A percentile compares a stretch with the other conserved stretches of the same genome.
phyloP scores from a whole-genome alignment of 305 asterid species.

The Coffea humblotiana region DNA sequence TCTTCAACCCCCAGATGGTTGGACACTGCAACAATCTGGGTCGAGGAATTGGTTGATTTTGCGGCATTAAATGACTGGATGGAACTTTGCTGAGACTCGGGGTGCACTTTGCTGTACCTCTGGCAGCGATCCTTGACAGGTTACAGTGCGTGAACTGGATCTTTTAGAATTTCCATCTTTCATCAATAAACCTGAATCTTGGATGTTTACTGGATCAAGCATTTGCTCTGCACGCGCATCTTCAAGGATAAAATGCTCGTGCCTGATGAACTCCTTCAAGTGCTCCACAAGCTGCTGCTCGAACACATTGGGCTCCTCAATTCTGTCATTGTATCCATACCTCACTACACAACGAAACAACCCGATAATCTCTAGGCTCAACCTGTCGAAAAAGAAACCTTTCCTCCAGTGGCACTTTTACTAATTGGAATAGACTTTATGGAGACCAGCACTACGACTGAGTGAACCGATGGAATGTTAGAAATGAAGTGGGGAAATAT shows the following conservation, averaged over 20 bases:
- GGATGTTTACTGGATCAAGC: not conserved
- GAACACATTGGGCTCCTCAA: slow-evolving; percentile 51
- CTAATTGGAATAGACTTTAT: slow-evolving; percentile 71
- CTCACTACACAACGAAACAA: slow-evolving; percentile 75
- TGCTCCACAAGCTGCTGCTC: slow-evolving; percentile 51
- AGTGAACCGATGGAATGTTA: slow-evolving; percentile 60
- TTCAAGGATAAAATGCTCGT: slow-evolving; percentile 40
- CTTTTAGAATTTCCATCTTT: slow-evolving; percentile 18
- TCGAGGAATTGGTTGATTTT: slow-evolving; percentile 16
- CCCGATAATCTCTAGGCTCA: slow-evolving; percentile 47
- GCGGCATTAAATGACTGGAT: slow-evolving; percentile 34
- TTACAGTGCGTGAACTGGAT: slow-evolving; percentile 33
- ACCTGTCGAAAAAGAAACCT: slow-evolving; percentile 67
- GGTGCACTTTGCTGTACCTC: slow-evolving; percentile 16
- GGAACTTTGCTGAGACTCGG: slow-evolving; percentile 37
- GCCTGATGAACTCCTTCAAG: slow-evolving; percentile 51
- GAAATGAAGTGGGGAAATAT: slow-evolving; percentile 60
- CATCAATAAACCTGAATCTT: slow-evolving; percentile 21
- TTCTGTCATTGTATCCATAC: slow-evolving; percentile 70
- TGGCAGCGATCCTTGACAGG: slow-evolving; percentile 38
- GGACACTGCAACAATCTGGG: not conserved
- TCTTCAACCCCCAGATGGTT: slow-evolving; percentile 16
- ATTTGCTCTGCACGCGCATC: slow-evolving; percentile 18
- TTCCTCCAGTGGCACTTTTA: slow-evolving; percentile 49
- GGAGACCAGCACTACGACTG: slow-evolving; percentile 65